Percentiles rank a stretch among this genome's conserved stretches.
These are phyloP conservation scores for Pyrenochaeta sp. DNA, from an alignment of 2,329 filamentous ascomycete species.

Conservation along the genomic window DNA sequence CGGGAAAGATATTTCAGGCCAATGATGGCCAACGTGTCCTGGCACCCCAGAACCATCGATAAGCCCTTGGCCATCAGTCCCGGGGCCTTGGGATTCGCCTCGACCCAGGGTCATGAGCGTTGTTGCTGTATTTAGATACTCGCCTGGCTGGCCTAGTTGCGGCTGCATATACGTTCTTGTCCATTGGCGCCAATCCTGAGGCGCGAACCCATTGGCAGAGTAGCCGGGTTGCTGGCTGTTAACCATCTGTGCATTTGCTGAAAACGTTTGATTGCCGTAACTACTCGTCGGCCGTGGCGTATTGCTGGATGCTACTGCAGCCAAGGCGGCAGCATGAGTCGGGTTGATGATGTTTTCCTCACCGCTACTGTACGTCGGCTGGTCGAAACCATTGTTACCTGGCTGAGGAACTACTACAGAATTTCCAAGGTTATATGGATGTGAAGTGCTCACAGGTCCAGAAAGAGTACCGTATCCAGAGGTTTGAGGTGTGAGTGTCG, in stretches of 20 bases:
- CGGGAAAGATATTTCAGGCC: constrained; percentile 41
- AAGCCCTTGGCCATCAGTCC: constrained; percentile 23
- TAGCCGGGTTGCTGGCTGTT: constrained; percentile 32
- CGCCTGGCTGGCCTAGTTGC: constrained; percentile 31
- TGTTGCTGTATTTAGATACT: constrained; percentile 49
- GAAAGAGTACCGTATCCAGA: constrained; percentile 30
- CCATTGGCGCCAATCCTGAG: constrained; percentile 47
- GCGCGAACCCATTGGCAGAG: constrained; percentile 31
- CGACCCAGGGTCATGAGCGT: constrained; percentile 49
- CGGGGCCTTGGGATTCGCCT: constrained; percentile 26
- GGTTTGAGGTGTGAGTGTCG: constrained; percentile 26
- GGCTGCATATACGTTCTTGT: constrained; percentile 41
- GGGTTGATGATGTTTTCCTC: constrained; percentile 38
- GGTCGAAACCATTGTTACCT: constrained; percentile 29
- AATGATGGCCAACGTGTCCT: constrained; percentile 29
- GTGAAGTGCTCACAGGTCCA: constrained; percentile 12
- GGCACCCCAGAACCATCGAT: constrained; percentile 33
- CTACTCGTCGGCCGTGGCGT: constrained; percentile 28
- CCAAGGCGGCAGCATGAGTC: constrained; percentile 39
- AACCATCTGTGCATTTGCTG: constrained; percentile 25
- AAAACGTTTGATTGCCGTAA: constrained; percentile 38
- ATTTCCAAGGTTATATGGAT: constrained; percentile 36
- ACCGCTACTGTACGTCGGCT: constrained; percentile 33
- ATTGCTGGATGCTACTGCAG: constrained; percentile 31
- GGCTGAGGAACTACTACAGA: constrained; percentile 32